Evolutionary conservation across 2,329 filamentous ascomycete species (phyloP), one percentile per base, ranked within the genome.

Genomic region (Blastomyces parvus): DNA sequence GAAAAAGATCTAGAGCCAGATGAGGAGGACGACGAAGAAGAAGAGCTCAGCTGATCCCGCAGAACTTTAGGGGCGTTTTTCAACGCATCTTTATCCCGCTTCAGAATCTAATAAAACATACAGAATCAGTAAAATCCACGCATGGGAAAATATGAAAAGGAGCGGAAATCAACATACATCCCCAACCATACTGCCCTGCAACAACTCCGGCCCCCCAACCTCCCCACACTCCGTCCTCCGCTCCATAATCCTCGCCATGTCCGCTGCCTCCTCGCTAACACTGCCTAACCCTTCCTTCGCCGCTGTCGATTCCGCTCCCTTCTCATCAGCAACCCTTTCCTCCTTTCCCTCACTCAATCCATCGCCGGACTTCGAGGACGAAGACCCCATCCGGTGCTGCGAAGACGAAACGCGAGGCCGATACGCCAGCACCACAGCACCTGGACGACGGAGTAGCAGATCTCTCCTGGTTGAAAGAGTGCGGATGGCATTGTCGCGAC

Each of bases 31-130:
- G 56, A 40, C 7, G 57, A 44, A 6, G 57, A 62, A 42, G 58
- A 53, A 14, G 62, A 27, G 6, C 57, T 60, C 44, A 65, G 71
- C 76, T 66, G 65, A 66, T 88, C 82, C 70, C 87, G 83, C 76
- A 89, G 81, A 30, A 89, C 82, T 73, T 88, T 82, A 11, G 87
- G 86, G 11, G 86, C 83, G 59, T 87, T 83, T 66, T 87, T 82
- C 67, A 81, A 77, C 40, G 81, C 81, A 63, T 86, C 80, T 70
- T 84, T 81, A 70, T 89, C 86, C 59, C 84, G 82, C 71, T 83
- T 78, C 46, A 89, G 78, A 63, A 88, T 82, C 86, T 88, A 68
- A 55, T 55, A 53, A 52, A 44, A 30, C 4, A 42, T 13, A 11
- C n/a, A 36, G 11, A 59, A 14, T 46, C 22, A 50, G 46, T 27